Conservation (phyloP, 108 stramenopile genomes). For the Cyclotella choctawhatcheeana region DNA sequence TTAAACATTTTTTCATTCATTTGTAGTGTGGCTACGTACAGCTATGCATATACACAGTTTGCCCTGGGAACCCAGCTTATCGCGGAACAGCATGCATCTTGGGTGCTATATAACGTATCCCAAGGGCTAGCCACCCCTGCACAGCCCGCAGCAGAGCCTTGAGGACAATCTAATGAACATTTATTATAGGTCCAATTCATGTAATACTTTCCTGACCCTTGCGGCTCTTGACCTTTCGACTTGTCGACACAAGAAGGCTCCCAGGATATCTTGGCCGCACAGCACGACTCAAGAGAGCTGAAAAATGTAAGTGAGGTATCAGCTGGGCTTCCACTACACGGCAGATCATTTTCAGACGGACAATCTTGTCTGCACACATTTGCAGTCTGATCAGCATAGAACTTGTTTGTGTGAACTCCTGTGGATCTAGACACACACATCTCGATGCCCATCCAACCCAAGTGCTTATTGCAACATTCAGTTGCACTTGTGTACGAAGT, state of each 20-base stretch:
- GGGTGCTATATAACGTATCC: conserved; percentile 3
- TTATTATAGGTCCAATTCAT: conserved; percentile 3
- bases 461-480: neutral
- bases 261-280: conserved; percentile 7
- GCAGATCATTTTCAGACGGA: conserved; percentile 3
- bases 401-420: conserved; percentile 19
- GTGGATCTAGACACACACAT: conserved; percentile 17
- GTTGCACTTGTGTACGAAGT: conserved; percentile 3
- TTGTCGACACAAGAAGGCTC: conserved; percentile 15
- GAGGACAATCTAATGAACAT: conserved; percentile 16
- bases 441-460: conserved; percentile 9
- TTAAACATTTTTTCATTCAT: too few relatives aligned
- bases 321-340: conserved; percentile 16
- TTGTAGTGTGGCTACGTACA: too few relatives aligned
- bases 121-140: conserved; percentile 8
- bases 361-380: conserved; percentile 17
- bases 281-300: conserved; percentile 3
- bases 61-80: conserved; percentile 16
- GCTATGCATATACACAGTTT: too few relatives aligned
- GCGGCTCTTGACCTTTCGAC: conserved; percentile 13
- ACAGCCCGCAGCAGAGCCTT: conserved; percentile 16
- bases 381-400: conserved; percentile 17
- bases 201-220: conserved; percentile 10
- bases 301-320: neutral
- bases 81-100: conserved; percentile 10